A percentile compares a stretch with the other conserved stretches of the same genome.
phyloP scores from a whole-genome alignment of 768 basidiomycete genomes.

The Tylopilus intermedius region DNA sequence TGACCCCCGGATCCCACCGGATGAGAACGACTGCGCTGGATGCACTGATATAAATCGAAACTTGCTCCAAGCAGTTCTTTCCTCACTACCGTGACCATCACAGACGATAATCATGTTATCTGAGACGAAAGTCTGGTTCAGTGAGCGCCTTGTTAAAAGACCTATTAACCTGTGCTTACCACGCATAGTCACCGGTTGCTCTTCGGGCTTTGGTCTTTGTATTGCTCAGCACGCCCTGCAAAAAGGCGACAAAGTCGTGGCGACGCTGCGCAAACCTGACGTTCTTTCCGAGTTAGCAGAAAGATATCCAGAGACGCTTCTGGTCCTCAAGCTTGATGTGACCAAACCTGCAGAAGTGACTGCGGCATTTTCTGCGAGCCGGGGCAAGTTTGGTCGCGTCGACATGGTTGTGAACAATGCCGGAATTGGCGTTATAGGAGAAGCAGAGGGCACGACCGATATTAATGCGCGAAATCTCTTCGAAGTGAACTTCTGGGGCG shows the following conservation, averaged over 20 bases:
- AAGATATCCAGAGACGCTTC: slow-evolving; percentile 27
- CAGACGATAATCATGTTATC: background rate
- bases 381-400: slow-evolving; percentile 23
- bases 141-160: slow-evolving; percentile 2
- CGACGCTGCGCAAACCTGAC: slow-evolving; percentile 38
- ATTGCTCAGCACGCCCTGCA: slow-evolving; percentile 29
- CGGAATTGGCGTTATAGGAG: background rate
- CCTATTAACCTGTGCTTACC: background rate
- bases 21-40: background rate
- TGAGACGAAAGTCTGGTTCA: slow-evolving; percentile 20
- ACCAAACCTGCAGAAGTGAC: slow-evolving; percentile 11
- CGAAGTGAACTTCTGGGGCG: slow-evolving; percentile 44
- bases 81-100: background rate
- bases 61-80: background rate
- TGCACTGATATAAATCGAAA: background rate
- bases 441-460: slow-evolving; percentile 31
- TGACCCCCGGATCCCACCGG: background rate
- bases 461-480: slow-evolving; percentile 33
- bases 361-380: slow-evolving; percentile 16
- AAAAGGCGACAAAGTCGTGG: slow-evolving; percentile 37
- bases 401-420: slow-evolving; percentile 15
- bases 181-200: slow-evolving; percentile 36
- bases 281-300: slow-evolving; percentile 25
- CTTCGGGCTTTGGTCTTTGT: slow-evolving; percentile 35
- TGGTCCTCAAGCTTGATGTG: slow-evolving; percentile 41